These are phyloP conservation scores for Colletotrichum trifolii DNA, from an alignment of 2,329 filamentous ascomycete genomes.

Conservation along the genomic window DNA sequence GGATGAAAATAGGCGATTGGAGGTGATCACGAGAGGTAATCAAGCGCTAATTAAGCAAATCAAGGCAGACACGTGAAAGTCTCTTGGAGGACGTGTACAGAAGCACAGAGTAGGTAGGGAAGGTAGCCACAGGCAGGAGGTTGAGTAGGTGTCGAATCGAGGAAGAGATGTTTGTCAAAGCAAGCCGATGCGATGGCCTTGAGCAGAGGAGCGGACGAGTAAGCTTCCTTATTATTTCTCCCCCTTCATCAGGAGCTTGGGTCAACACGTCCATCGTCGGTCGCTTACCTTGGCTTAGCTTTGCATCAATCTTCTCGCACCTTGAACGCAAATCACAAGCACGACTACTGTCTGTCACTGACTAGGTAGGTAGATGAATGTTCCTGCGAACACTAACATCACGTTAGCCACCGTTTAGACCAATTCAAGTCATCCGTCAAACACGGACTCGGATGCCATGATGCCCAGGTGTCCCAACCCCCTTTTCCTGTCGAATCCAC, in stretches of 20 bases:
- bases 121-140: neutral
- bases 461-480: slow-evolving; percentile 11
- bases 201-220: neutral
- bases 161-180: neutral
- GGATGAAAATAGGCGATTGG: neutral
- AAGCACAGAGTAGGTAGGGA: neutral
- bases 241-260: neutral
- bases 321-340: too few relatives aligned
- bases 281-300: too few relatives aligned
- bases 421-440: slow-evolving; percentile 29
- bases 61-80: neutral
- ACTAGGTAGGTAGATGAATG: neutral
- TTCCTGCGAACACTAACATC: slow-evolving; percentile 4
- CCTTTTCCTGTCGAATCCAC: neutral
- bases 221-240: neutral
- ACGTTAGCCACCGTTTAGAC: neutral
- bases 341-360: neutral
- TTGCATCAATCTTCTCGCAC: too few relatives aligned
- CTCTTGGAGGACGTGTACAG: slow-evolving; percentile 1
- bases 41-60: too few relatives aligned
- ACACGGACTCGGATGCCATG: slow-evolving; percentile 13
- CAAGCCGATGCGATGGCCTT: neutral
- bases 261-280: neutral
- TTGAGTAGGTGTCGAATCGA: too few relatives aligned
- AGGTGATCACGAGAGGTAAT: too few relatives aligned